Conservation (phyloP, 805 yeast genomes). For the Kodamaea leandrae region DNA sequence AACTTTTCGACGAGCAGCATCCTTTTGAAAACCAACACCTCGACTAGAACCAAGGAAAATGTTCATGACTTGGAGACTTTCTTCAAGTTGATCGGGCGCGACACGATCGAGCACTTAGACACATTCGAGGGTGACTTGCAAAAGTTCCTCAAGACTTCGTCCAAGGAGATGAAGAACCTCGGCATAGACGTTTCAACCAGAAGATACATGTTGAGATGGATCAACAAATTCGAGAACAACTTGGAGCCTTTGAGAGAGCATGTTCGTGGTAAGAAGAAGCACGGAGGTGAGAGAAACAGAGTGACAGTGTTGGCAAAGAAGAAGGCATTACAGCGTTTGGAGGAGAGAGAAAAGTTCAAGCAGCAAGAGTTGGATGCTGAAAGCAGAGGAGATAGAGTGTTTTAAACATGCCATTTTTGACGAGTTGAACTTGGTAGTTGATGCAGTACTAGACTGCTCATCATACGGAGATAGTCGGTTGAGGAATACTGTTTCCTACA, state of each 20-base stretch:
- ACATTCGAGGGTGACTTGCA: constrained; percentile 59
- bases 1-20: constrained; percentile 12
- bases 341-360: constrained; percentile 45
- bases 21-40: constrained; percentile 49
- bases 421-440: neutral
- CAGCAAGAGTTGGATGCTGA: constrained; percentile 41
- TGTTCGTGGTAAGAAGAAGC: constrained; percentile 66
- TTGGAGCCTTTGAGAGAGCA: constrained; percentile 52
- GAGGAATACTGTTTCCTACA: no score
- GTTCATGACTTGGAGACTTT: constrained; percentile 68
- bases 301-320: constrained; percentile 51
- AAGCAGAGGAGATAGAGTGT: constrained; percentile 41
- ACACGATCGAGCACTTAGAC: constrained; percentile 63
- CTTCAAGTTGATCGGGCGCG: constrained; percentile 75
- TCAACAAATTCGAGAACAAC: constrained; percentile 61
- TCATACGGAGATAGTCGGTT: no score
- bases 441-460: no score
- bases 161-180: constrained; percentile 60
- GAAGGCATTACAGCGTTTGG: constrained; percentile 57
- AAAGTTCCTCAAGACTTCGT: constrained; percentile 55
- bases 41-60: constrained; percentile 43
- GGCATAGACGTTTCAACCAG: constrained; percentile 76
- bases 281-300: constrained; percentile 85
- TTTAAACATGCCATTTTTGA: constrained; percentile 17
- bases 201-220: constrained; percentile 71